These are phyloP conservation scores for Collariella sp. DNA, from an alignment of 495 filamentous ascomycete species.

Conservation along the genomic window DNA sequence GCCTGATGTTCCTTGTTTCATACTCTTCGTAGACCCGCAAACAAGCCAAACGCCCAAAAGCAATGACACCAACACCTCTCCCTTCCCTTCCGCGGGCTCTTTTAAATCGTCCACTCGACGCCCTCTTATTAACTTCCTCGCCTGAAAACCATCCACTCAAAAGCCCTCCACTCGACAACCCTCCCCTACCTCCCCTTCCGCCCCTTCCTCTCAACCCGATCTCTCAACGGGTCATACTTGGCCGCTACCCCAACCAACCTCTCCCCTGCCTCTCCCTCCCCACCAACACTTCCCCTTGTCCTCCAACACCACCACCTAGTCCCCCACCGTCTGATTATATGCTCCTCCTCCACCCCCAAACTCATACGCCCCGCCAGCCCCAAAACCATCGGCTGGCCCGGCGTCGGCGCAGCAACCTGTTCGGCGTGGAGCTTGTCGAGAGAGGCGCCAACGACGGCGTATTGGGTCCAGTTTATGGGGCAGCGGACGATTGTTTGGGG, in stretches of 20 bases:
- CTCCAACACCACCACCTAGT: no score
- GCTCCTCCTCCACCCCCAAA: constrained; percentile 23
- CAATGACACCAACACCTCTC: no score
- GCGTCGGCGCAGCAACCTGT: constrained; percentile 54
- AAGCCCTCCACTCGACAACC: background rate
- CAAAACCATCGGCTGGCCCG: constrained; percentile 43
- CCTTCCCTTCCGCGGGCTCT: no score
- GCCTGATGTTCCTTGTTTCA: background rate
- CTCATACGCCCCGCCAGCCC: constrained; percentile 32
- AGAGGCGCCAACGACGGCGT: constrained; percentile 69
- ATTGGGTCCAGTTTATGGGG: constrained; percentile 87
- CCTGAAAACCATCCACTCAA: background rate
- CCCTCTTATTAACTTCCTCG: background rate
- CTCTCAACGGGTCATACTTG: constrained; percentile 63
- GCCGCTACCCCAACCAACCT: constrained; percentile 51
- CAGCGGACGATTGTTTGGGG: constrained; percentile 78
- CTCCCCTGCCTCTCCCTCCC: constrained; percentile 7
- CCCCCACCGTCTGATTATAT: no score
- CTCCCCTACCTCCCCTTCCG: constrained; percentile 31
- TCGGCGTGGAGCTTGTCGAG: constrained; percentile 78
- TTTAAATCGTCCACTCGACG: no score
- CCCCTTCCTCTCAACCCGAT: constrained; percentile 51
- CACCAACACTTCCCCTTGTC: constrained; percentile 7
- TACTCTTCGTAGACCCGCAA: constrained; percentile 3
- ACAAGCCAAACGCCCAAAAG: background rate